Base-by-base conservation (phyloP, 306 rosid genomes). In the Cicer bijugum region DNA sequence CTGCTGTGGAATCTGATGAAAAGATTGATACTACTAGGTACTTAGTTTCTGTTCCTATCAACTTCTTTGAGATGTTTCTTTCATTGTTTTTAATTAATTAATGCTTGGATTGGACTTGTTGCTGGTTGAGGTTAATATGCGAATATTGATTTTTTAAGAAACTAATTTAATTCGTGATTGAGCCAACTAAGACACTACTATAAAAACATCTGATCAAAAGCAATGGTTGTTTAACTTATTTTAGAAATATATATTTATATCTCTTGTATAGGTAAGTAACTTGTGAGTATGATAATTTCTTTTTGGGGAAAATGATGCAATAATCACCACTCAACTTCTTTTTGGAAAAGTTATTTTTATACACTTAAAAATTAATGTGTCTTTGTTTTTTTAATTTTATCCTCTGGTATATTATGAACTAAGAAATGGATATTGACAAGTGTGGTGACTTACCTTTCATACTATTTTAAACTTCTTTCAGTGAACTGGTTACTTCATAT, bases 1-100 rank as follows among this genome's bases (percentile, higher is more conserved):
- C 97, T 81, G 96, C 97, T 43, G 90, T 80, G 76, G 99, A 95
- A 80, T 87, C 97, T 80, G 97, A 92, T 82, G 99, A 82, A 69
- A 87, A 82, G 72, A 90, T 92, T 40, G 99, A 95, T 71, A 79
- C 97, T 60, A 59, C 93, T 67, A 92, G 99, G 99, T 95, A 82
- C 78, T 68, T 81, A 23, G 69, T 44, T 78, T 10, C 17, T 56
- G 6, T 71, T 72, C 19, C 52, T 44, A 19, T 38, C 14, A 58
- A 66, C 37, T 76, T 42, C 6, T 77, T 52, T 42, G 35, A 12
- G 8, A 66, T 74, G 57, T 63, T 70, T 39, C 64, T 57, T 35
- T 78, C 51, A 61, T 37, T 5, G 9, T 42, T 42, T 42, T 42
- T 42, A 9, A 42, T 42, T 42, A 42, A 42, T 42, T 69, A 37